Percentiles rank a stretch among this genome's conserved stretches.
Evolutionary conservation across 257 asterid species (phyloP).

Genomic region (Anisodus tanguticus): DNA sequence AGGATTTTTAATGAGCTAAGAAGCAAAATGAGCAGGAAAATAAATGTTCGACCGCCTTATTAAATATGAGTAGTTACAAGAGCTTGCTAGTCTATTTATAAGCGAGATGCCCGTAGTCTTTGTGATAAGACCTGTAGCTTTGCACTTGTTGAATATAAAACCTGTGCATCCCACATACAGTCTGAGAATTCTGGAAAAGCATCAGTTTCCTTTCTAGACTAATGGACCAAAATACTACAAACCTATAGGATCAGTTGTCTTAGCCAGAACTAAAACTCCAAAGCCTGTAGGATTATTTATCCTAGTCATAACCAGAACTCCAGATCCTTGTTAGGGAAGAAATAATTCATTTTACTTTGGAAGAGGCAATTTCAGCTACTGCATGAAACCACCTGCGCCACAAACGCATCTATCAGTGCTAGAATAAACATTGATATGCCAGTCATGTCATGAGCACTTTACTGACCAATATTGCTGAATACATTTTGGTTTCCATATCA

Average conservation of each 20-base stretch:
- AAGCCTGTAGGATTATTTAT: background rate
- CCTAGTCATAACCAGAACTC: background rate
- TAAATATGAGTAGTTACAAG: background rate
- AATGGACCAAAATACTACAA: background rate
- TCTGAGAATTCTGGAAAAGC: background rate
- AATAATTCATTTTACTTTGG: background rate
- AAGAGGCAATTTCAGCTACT: slow-evolving; percentile 1
- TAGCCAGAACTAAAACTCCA: background rate
- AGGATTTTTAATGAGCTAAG: background rate
- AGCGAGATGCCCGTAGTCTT: background rate
- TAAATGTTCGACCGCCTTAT: background rate
- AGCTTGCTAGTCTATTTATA: background rate
- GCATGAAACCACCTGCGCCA: background rate
- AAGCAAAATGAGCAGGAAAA: slow-evolving; percentile 27
- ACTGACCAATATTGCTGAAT: background rate
- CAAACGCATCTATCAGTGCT: background rate
- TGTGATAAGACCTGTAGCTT: slow-evolving; percentile 15
- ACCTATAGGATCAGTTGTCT: slow-evolving; percentile 7
- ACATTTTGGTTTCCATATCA: background rate
- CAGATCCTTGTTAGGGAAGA: background rate
- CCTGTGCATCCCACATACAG: background rate
- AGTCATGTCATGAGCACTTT: background rate
- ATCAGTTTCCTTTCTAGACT: background rate
- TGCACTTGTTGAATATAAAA: background rate
- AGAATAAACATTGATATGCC: background rate